Evolutionary conservation across 164 flowering plant species (phyloP).

Genomic region (Kingdonia uniflora): DNA sequence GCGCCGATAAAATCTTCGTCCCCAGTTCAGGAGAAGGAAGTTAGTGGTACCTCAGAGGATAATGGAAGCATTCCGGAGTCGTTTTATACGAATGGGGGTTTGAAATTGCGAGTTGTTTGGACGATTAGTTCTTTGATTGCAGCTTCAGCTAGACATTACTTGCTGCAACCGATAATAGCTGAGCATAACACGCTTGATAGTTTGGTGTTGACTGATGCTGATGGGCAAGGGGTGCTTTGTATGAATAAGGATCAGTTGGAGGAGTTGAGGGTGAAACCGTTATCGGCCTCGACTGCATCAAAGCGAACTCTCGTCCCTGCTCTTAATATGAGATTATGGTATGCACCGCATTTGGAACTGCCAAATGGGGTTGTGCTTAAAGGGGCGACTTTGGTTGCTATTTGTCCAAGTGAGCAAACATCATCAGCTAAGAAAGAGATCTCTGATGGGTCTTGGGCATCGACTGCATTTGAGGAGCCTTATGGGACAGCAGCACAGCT

Average conservation of each 20-base stretch:
- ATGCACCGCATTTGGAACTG: slow-evolving; percentile 6
- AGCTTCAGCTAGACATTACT: slow-evolving; percentile 7
- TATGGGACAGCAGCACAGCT: slow-evolving; percentile 26
- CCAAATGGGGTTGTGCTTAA: slow-evolving; percentile 6
- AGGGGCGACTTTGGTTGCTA: slow-evolving; percentile 9
- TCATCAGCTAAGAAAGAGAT: slow-evolving; percentile 3
- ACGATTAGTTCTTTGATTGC: slow-evolving; percentile 9
- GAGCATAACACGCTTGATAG: slow-evolving; percentile 6
- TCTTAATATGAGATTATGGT: slow-evolving; percentile 5
- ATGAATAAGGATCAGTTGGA: slow-evolving; percentile 8
- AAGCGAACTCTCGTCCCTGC: slow-evolving; percentile 7
- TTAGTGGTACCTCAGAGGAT: not conserved
- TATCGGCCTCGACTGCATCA: not conserved
- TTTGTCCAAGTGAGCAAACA: slow-evolving; percentile 5
- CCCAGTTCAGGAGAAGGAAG: not conserved
- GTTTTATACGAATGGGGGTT: slow-evolving; percentile 5
- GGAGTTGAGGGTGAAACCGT: slow-evolving; percentile 6
- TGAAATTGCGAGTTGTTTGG: slow-evolving; percentile 9
- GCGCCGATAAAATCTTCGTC: no score
- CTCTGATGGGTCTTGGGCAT: slow-evolving; percentile 20
- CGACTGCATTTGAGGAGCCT: slow-evolving; percentile 24
- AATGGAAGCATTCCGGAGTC: slow-evolving; percentile 7
- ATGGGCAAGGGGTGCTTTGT: slow-evolving; percentile 7
- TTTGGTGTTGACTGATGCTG: slow-evolving; percentile 6
- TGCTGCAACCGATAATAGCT: slow-evolving; percentile 6